A percentile compares a stretch with the other conserved stretches of the same genome.
These are phyloP conservation scores for Acanthamoeba culbertsoni DNA, from an alignment of 208 protist genomes.

Conservation along the genomic window DNA sequence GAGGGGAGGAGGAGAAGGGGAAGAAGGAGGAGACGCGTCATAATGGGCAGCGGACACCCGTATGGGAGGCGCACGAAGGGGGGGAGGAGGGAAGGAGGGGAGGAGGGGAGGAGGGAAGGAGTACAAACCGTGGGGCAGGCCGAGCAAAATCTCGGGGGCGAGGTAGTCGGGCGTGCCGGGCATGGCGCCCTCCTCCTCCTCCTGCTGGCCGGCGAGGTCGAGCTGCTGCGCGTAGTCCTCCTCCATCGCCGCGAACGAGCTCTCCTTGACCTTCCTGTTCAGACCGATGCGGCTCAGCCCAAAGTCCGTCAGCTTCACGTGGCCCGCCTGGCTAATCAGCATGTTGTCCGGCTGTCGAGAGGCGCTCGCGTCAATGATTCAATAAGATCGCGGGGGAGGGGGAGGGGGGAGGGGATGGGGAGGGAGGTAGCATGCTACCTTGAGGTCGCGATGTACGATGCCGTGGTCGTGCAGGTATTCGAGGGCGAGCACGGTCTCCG, in stretches of 20 bases:
- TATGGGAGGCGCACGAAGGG: not conserved
- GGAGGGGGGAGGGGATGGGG: too few relatives aligned
- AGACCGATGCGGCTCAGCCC: conserved; percentile 67
- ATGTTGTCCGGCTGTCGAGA: conserved; percentile 77
- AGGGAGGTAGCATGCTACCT: not conserved
- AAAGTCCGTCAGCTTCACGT: conserved; percentile 88
- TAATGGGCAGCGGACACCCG: not conserved
- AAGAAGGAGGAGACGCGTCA: not conserved
- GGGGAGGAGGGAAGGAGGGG: not conserved
- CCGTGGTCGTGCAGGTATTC: conserved; percentile 79
- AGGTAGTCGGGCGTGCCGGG: not conserved
- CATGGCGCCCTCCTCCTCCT: not conserved
- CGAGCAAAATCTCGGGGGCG: conserved; percentile 6
- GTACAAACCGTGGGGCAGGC: not conserved
- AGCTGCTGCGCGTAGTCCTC: conserved; percentile 24
- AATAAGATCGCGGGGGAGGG: too few relatives aligned
- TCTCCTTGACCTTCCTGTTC: not conserved
- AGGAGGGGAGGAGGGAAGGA: not conserved
- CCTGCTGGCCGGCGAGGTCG: not conserved
- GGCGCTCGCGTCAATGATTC: not conserved
- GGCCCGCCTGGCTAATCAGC: conserved; percentile 79
- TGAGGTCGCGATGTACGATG: conserved; percentile 63
- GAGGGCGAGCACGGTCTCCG: conserved; percentile 80
- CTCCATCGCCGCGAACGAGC: conserved; percentile 22
- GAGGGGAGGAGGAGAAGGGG: too few relatives aligned